Percentiles rank a stretch among this genome's conserved stretches.
Conservation (phyloP, 2,329 filamentous ascomycete species). For the Pseudovirgaria hyperparasitica region DNA sequence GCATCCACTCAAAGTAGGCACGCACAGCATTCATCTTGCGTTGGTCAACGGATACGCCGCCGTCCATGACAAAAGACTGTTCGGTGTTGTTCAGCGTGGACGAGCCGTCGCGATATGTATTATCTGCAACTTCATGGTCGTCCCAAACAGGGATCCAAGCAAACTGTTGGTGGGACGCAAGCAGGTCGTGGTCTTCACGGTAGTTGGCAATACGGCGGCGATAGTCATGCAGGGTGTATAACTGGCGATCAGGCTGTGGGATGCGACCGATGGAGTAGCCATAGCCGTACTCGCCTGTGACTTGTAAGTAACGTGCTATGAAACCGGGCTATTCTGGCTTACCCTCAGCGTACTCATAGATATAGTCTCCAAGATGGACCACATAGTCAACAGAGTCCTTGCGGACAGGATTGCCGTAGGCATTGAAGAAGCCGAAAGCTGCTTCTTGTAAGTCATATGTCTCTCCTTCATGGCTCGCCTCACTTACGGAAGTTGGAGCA, state of each 20-base stretch:
- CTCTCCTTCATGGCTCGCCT: background rate
- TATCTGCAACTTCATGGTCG: slow-evolving; percentile 52
- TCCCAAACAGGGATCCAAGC: slow-evolving; percentile 55
- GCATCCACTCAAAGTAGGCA: slow-evolving; percentile 45
- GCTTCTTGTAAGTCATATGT: background rate
- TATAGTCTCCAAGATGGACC: slow-evolving; percentile 40
- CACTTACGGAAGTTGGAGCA: slow-evolving; percentile 52
- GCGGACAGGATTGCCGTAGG: slow-evolving; percentile 28
- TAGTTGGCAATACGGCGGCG: slow-evolving; percentile 43
- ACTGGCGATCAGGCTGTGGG: slow-evolving; percentile 39
- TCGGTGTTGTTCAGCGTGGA: slow-evolving; percentile 53
- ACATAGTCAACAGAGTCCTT: slow-evolving; percentile 18
- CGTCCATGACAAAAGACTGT: slow-evolving; percentile 46
- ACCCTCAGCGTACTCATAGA: slow-evolving; percentile 43
- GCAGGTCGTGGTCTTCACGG: slow-evolving; percentile 48
- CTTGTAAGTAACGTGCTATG: slow-evolving; percentile 9
- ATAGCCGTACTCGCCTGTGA: slow-evolving; percentile 36
- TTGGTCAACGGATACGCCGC: slow-evolving; percentile 52
- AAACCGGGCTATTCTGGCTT: background rate
- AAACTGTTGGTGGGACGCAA: slow-evolving; percentile 41
- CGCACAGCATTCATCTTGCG: slow-evolving; percentile 62
- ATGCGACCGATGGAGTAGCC: slow-evolving; percentile 40
- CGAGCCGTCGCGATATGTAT: slow-evolving; percentile 51
- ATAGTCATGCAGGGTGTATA: slow-evolving; percentile 45
- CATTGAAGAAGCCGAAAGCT: slow-evolving; percentile 32